These are phyloP conservation scores for Rhinocladiella mackenziei DNA, from an alignment of 2,329 filamentous ascomycete genomes.

Conservation along the genomic window DNA sequence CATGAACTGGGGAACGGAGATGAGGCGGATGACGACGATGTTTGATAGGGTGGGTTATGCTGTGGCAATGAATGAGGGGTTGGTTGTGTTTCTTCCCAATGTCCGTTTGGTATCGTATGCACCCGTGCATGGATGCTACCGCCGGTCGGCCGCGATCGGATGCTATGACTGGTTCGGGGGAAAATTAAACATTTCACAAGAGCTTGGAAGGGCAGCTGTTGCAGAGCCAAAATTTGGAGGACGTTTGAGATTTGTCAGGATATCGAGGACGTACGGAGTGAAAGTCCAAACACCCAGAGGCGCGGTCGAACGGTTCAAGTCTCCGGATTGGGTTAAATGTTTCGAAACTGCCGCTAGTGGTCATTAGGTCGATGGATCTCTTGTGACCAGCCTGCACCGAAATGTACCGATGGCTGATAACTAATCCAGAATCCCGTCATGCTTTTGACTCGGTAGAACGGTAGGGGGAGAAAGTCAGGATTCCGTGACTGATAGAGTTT, in stretches of 20 bases:
- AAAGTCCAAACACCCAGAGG: background rate
- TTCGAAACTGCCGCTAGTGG: background rate
- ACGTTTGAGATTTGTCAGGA: background rate
- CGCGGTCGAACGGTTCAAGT: constrained; percentile 3
- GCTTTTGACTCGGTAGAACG: too few species aligned
- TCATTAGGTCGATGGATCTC: background rate
- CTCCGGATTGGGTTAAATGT: background rate
- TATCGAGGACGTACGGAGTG: background rate
- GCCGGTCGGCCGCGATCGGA: constrained; percentile 3
- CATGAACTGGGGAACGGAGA: too few species aligned
- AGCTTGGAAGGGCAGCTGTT: constrained; percentile 1
- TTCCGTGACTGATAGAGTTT: too few species aligned
- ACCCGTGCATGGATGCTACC: background rate
- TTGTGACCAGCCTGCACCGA: background rate
- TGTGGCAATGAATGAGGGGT: constrained; percentile 14
- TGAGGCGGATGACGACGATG: too few species aligned
- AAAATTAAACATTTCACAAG: background rate
- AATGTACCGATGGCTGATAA: background rate
- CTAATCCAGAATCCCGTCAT: too few species aligned
- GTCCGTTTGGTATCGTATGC: background rate
- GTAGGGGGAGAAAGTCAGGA: too few species aligned
- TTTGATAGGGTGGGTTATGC: too few species aligned
- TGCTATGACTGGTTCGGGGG: background rate
- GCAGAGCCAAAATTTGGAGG: too few species aligned
- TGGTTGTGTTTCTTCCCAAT: too few species aligned